phyloP scores from a whole-genome alignment of 2,329 filamentous ascomycete genomes.

The Nothophoma quercina region DNA sequence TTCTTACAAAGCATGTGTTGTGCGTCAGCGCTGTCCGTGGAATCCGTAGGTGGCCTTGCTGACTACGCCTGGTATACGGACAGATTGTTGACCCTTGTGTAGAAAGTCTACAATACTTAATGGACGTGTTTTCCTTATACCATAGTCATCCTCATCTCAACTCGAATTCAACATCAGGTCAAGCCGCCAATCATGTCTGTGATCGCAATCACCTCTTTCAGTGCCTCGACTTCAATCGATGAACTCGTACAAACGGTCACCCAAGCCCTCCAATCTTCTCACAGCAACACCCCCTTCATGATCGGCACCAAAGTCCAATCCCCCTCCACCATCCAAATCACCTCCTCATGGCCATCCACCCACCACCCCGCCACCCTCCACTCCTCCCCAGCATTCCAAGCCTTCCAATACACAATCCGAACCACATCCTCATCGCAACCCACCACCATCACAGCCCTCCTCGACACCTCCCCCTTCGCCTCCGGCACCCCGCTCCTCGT shows the following conservation, averaged over 20 bases:
- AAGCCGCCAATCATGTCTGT: background rate
- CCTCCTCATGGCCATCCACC: background rate
- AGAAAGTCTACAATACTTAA: too few species aligned
- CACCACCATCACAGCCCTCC: background rate
- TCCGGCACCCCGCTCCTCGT: background rate
- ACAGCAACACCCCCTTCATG: background rate
- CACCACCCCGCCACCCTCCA: background rate
- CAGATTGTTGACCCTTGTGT: too few species aligned
- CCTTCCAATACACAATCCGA: background rate
- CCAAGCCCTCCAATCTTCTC: background rate
- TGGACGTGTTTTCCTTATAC: too few species aligned
- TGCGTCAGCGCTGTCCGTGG: background rate
- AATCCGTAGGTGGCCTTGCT: background rate
- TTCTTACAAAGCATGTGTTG: background rate
- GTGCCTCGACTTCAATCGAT: background rate
- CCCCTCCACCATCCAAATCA: background rate
- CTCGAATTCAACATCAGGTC: background rate
- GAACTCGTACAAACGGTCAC: background rate
- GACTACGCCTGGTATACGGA: too few species aligned
- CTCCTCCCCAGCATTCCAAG: background rate
- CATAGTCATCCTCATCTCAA: background rate
- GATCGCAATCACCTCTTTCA: background rate
- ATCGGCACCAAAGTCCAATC: background rate
- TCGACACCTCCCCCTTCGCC: background rate
- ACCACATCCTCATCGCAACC: background rate